Base-by-base conservation (phyloP, 208 protist genomes). In the Porcisia deanei region DNA sequence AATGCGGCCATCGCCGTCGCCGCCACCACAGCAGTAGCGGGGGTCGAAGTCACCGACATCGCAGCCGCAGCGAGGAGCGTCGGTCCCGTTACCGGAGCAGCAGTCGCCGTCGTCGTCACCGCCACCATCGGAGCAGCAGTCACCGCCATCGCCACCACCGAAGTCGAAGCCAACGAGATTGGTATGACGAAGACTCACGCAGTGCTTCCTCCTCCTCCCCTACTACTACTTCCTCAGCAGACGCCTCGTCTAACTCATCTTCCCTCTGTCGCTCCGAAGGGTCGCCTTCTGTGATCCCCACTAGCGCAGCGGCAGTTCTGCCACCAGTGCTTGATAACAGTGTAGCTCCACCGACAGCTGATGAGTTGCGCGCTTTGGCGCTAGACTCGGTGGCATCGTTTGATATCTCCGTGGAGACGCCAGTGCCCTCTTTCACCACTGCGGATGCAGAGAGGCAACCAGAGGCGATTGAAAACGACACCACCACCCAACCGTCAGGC, bases 101-200 rank as follows among this genome's bases (percentile, higher is more conserved):
- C 53, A 60, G 77, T 59, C n/a, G 55, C 65, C 71, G 49, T 59
- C 64, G 47, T 54, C 73, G 77, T 57, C 75, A 58, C 70, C 71
- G 54, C 25, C 74, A 73, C n/a, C 63, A 67, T 37, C 59, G 65
- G 16, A 37, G 73, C 64, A 7, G 75, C 57, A 54, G 71, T 43
- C 30, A 53, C 61, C 74, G 79, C 16, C 47, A 81, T 52, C 73
- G 37, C 39, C 61, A 68, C 20, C 63, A 79, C 58, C 60, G 30
- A 16, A 73, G 49, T 45, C 3, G 67, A 4, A 57, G 58, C 60
- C 63, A 58, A 47, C 57, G 78, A 34, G 73, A 69, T 18, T 18
- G 39, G 20, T 25, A 63, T 20, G 59, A n/a, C 34, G 52, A 34
- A 25, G 52, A 7, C 8, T 1, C n/a, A 47, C 18, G 67, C 67